Evolutionary conservation across 1,139 yeast genomes (phyloP), one percentile per base, ranked within the genome.

Genomic region (Candida mesenterica): DNA sequence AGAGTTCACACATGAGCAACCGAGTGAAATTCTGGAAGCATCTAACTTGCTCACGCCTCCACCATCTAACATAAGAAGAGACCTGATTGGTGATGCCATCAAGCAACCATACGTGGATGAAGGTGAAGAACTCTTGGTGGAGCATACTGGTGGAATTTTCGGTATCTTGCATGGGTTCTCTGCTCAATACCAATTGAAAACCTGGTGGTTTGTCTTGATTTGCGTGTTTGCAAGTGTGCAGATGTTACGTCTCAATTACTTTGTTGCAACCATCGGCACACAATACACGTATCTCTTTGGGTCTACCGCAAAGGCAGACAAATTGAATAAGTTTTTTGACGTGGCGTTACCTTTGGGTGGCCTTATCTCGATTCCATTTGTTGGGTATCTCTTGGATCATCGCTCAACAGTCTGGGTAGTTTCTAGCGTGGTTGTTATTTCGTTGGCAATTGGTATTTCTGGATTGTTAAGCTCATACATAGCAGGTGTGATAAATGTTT

Each of bases 291-390:
- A 60, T 41, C 50, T 69, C 38, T 59, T 68, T 40, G 55, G 53
- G 24, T 61, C 68, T 0, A 33, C 52, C 3, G 34, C 39, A 5
- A 29, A 39, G 28, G 71, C 72, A 2, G 57, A 55, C 19, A 26
- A 46, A 18, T 55, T 69, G 39, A 68, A 66, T 42, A 53, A 50
- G 33, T 53, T 65, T 39, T 69, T 69, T 34, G 73, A 68, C 44
- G 40, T 67, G n/a, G 72, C 72, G 1, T 64, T 69, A 45, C 75
- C 75, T 14, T 53, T 69, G 35, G 75, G 74, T 6, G 75, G 75
- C 1, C 54, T 69, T 15, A 38, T 69, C 22, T 59, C 72, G 3
- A 55, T 68, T 28, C 75, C 75, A 10, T 63, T 68, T 33, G 63
- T 69, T 20, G 75, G 75, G 0, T 32, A 57, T 23, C 58, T 68